Conservation (phyloP, 371 early-diverging fungal genomes). For the Dentiscutata heterogama region DNA sequence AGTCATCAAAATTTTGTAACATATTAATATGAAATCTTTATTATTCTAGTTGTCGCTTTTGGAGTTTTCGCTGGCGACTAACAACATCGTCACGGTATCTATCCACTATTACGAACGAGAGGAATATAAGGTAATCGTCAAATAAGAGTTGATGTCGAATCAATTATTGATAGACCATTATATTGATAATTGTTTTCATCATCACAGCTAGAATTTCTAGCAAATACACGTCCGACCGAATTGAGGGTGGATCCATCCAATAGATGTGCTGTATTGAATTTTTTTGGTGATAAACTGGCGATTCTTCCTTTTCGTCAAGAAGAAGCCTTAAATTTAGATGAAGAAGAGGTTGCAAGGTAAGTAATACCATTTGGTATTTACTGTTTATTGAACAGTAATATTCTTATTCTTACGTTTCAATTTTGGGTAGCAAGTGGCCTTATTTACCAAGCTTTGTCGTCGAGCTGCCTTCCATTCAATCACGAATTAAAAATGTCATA, state of each 20-base stretch:
- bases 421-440: conserved; percentile 67
- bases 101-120: conserved; percentile 97
- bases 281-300: conserved; percentile 90
- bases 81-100: conserved; percentile 89
- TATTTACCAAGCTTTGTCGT: conserved; percentile 87
- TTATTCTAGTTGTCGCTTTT: conserved; percentile 86
- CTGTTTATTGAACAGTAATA: background rate
- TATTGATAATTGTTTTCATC: background rate
- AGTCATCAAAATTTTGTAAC: background rate
- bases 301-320: conserved; percentile 90
- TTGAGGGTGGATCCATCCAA: conserved; percentile 83
- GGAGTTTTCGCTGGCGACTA: conserved; percentile 82
- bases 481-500: conserved; percentile 82
- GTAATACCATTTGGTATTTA: background rate
- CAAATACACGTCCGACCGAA: conserved; percentile 71
- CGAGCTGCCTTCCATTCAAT: conserved; percentile 65
- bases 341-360: conserved; percentile 64
- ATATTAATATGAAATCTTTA: background rate
- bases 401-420: background rate
- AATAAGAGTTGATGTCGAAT: background rate
- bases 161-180: background rate
- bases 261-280: conserved; percentile 87
- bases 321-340: conserved; percentile 60
- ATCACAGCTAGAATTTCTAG: conserved; percentile 68
- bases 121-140: conserved; percentile 75